Evolutionary conservation across 2,329 filamentous ascomycete species (phyloP).

Genomic region (Aspergillus spinulosporus): DNA sequence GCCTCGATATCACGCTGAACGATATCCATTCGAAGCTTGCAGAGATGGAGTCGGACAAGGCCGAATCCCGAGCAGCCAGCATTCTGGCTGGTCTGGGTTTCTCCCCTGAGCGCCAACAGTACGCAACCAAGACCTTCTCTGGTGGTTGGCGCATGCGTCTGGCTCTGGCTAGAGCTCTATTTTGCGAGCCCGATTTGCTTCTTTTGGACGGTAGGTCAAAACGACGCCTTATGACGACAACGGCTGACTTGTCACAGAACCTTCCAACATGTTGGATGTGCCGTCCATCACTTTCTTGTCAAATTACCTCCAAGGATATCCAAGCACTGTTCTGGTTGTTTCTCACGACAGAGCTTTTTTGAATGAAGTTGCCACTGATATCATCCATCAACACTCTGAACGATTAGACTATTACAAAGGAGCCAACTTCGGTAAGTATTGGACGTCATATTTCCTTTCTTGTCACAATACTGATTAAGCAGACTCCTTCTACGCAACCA

Average conservation of each 20-base stretch:
- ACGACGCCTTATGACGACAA: background rate
- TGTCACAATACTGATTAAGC: conserved; percentile 18
- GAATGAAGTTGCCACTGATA: conserved; percentile 98
- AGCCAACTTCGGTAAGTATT: conserved; percentile 71
- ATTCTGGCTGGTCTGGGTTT: conserved; percentile 97
- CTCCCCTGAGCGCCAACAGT: conserved; percentile 87
- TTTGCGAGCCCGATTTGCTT: conserved; percentile 94
- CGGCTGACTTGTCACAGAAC: conserved; percentile 58
- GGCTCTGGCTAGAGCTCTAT: conserved; percentile 88
- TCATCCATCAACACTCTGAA: conserved; percentile 97
- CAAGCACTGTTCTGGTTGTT: conserved; percentile 91
- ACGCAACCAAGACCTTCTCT: conserved; percentile 94
- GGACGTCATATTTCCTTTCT: background rate
- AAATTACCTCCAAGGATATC: conserved; percentile 90
- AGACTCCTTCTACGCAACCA: conserved; percentile 94
- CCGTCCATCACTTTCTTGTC: conserved; percentile 99
- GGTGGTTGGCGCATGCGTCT: conserved; percentile 99
- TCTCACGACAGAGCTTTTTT: conserved; percentile 99
- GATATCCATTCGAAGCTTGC: conserved; percentile 89
- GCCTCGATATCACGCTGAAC: conserved; percentile 82
- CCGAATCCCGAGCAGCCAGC: conserved; percentile 89
- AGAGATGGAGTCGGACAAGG: conserved; percentile 99
- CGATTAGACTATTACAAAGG: conserved; percentile 98
- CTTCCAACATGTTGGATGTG: conserved; percentile 99
- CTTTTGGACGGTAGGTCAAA: conserved; percentile 69